Base-by-base conservation (phyloP, 495 filamentous ascomycete species). In the Symbiotaphrina buchneri region DNA sequence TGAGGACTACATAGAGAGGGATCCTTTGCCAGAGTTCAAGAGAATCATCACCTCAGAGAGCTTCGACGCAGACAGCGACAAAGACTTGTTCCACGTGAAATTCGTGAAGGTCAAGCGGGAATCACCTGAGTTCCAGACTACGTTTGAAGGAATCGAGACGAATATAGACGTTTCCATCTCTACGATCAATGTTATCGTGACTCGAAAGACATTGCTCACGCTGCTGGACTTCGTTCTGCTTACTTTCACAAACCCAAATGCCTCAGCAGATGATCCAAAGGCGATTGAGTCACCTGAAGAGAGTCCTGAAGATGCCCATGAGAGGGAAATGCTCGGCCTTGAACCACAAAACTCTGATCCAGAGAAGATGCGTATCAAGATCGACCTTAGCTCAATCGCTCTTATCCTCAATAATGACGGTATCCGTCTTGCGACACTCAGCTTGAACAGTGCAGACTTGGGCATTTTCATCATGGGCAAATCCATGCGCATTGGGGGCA, bases 351-450 rank as follows among this genome's bases (percentile, higher is more conserved):
- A 14, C 21, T 13, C 36, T 13, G 36, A 43, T 11, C 39, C 47
- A 3, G 59, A 65, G 34, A 81, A 77, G 39, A 68, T 80, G 38
- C 65, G 71, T 14, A 83, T 97, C 53, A 92, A 91, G 54, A 70
- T 90, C 16, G 71, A 91, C 35, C 54, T 97, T 27, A 82, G 91
- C 53, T 87, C 79, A 56, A 90, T 97, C 42, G 65, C 75, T 10
- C 60, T 95, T 30, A 84, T 97, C 39, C 64, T 97, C n/a, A 97
- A 97, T 47, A 94, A 97, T 42, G 87, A 97, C 44, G 90, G 87
- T 3, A 91, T 95, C 31, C 71, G 85, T 18, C 60, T 97, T 11
- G 87, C 85, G 26, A 95, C 87, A 0, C 54, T 97, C 16, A 90
- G 78, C 43, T 71, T 97, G 36, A 83, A 78, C 35, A 81, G 82